Evolutionary conservation across 371 early-diverging fungal species (phyloP).

Genomic region (Phascolomyces articulosus): DNA sequence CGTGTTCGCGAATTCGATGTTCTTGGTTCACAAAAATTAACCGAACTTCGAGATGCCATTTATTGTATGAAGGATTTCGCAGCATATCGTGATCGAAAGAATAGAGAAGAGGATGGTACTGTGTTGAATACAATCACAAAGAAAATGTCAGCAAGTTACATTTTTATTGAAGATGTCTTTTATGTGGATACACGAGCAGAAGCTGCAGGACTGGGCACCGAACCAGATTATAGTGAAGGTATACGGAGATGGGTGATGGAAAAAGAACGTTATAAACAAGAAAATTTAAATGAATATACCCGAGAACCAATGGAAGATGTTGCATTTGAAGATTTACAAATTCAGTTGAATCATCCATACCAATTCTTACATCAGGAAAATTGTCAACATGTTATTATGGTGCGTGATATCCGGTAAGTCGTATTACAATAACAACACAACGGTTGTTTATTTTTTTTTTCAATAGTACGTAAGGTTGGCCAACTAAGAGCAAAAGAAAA

Average conservation of each 20-base stretch:
- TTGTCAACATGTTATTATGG: slow-evolving; percentile 75
- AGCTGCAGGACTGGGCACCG: slow-evolving; percentile 10
- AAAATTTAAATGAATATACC: slow-evolving; percentile 13
- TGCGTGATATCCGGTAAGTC: slow-evolving; percentile 62
- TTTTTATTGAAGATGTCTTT: slow-evolving; percentile 51
- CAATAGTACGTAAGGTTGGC: neutral
- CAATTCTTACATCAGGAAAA: slow-evolving; percentile 72
- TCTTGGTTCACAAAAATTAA: slow-evolving; percentile 44
- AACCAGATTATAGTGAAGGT: slow-evolving; percentile 34
- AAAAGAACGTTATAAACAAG: slow-evolving; percentile 22
- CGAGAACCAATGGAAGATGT: slow-evolving; percentile 54
- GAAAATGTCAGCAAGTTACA: slow-evolving; percentile 34
- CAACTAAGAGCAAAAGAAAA: neutral
- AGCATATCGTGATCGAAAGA: slow-evolving; percentile 10
- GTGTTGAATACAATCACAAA: slow-evolving; percentile 22
- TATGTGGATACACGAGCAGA: slow-evolving; percentile 48
- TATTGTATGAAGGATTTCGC: slow-evolving; percentile 42
- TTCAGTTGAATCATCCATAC: slow-evolving; percentile 67
- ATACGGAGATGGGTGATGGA: slow-evolving; percentile 37
- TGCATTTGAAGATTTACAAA: slow-evolving; percentile 55
- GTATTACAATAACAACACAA: neutral
- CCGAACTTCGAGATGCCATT: slow-evolving; percentile 50
- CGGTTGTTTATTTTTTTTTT: neutral
- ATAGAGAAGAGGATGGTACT: slow-evolving; percentile 3
- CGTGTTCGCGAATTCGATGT: slow-evolving; percentile 52